These are phyloP conservation scores for Cordyceps fumosorosea DNA, from an alignment of 2,329 filamentous ascomycete species.

Conservation along the genomic window DNA sequence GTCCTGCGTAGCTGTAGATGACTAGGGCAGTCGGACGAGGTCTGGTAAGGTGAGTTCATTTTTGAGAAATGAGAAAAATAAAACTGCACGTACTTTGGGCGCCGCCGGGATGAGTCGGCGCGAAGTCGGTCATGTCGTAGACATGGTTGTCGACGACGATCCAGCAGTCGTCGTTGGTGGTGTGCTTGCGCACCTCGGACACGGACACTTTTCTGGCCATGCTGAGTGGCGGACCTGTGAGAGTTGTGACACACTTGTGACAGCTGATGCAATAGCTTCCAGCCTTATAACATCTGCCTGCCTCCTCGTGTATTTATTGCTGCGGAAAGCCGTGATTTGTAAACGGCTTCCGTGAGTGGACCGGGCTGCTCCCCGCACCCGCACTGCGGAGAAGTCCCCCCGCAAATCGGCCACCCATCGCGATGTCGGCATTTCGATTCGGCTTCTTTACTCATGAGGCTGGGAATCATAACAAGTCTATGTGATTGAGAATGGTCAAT, in stretches of 20 bases:
- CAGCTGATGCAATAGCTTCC: too few species aligned
- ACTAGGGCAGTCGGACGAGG: conserved; percentile 12
- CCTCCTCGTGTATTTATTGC: too few species aligned
- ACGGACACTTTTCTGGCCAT: conserved; percentile 27
- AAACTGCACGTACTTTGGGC: conserved; percentile 11
- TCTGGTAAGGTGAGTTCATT: too few species aligned
- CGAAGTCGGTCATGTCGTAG: conserved; percentile 43
- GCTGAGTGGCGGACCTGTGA: too few species aligned
- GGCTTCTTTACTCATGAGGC: too few species aligned
- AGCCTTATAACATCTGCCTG: too few species aligned
- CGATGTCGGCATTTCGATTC: too few species aligned
- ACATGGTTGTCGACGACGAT: conserved; percentile 61
- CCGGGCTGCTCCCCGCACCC: background rate
- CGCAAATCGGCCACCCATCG: background rate
- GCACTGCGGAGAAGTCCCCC: background rate
- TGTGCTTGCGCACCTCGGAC: conserved; percentile 40
- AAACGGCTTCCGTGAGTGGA: background rate
- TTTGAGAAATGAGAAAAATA: background rate
- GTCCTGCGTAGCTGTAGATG: conserved; percentile 21
- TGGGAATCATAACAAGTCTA: too few species aligned
- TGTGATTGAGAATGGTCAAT: too few species aligned
- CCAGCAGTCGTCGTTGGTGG: conserved; percentile 48
- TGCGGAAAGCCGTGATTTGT: background rate
- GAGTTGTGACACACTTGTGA: too few species aligned
- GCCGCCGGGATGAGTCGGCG: conserved; percentile 20